phyloP scores from a whole-genome alignment of 1,284 basidiomycete genomes.

The Cutaneotrichosporon sp. region DNA sequence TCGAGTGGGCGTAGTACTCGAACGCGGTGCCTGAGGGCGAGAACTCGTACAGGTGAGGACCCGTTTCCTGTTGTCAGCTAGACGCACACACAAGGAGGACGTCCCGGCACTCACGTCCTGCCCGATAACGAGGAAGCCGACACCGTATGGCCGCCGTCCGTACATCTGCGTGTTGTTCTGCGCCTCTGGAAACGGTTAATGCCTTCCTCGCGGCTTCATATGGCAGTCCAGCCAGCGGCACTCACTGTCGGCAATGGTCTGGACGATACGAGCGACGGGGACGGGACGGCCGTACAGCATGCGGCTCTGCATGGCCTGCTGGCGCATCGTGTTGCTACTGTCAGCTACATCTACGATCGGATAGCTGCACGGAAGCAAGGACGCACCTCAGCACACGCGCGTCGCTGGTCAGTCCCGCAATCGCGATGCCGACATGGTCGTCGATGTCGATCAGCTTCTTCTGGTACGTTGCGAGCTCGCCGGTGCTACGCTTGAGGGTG shows the following conservation, averaged over 20 bases:
- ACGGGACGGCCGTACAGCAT: conserved; percentile 95
- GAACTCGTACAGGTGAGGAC: conserved; percentile 97
- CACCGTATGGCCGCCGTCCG: conserved; percentile 94
- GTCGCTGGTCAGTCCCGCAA: conserved; percentile 96
- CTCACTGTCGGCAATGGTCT: conserved; percentile 88
- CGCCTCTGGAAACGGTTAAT: conserved; percentile 65
- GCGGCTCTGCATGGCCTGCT: conserved; percentile 91
- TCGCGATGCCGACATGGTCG: conserved; percentile 97
- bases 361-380: background rate
- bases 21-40: conserved; percentile 96
- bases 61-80: conserved; percentile 61
- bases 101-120: conserved; percentile 62
- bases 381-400: conserved; percentile 88
- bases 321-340: conserved; percentile 94
- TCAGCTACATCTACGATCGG: background rate
- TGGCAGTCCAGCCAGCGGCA: conserved; percentile 7
- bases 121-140: conserved; percentile 96
- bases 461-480: conserved; percentile 96
- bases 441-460: conserved; percentile 99
- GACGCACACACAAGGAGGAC: background rate
- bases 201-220: background rate
- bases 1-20: conserved; percentile 98
- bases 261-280: conserved; percentile 89
- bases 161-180: conserved; percentile 99
- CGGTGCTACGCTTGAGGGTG: conserved; percentile 97